Percentiles rank a stretch among this genome's conserved stretches.
phyloP scores from a whole-genome alignment of 441 rosid genomes.

The Biscutella laevigata region DNA sequence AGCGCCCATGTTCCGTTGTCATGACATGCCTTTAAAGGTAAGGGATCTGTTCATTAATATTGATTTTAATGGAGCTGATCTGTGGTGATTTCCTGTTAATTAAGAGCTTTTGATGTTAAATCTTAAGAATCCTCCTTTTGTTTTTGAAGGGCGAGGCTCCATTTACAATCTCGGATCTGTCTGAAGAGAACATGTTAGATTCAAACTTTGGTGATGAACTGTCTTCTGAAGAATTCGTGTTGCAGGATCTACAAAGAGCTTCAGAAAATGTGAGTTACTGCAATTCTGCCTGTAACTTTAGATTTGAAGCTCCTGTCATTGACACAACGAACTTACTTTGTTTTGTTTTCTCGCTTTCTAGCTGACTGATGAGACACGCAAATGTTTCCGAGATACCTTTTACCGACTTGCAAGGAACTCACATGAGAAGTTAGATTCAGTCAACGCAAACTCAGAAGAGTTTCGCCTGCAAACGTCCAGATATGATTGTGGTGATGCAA shows the following conservation, averaged over 20 bases:
- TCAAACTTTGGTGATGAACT: constrained; percentile 24
- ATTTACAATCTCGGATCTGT: constrained; percentile 25
- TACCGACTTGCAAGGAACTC: constrained; percentile 80
- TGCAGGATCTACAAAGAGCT: constrained; percentile 62
- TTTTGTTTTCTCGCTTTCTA: constrained; percentile 29
- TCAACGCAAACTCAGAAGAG: constrained; percentile 15
- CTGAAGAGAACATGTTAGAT: constrained; percentile 22
- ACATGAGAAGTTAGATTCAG: constrained; percentile 22
- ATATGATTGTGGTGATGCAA: constrained; percentile 14
- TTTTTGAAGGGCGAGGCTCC: constrained; percentile 26
- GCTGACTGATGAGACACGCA: constrained; percentile 54
- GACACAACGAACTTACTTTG: background rate
- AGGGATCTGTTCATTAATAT: no score
- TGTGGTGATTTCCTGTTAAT: background rate
- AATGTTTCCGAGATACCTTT: constrained; percentile 75
- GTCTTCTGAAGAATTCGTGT: constrained; percentile 49
- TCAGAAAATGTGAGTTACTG: constrained; percentile 43
- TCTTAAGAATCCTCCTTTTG: background rate
- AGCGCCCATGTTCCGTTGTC: constrained; percentile 26
- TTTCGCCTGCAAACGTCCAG: constrained; percentile 7
- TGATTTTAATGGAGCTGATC: no score
- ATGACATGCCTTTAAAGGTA: constrained; percentile 25
- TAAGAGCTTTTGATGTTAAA: background rate
- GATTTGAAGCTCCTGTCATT: background rate
- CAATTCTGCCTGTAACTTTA: background rate